A percentile compares a stretch with the other conserved stretches of the same genome.
Conservation (phyloP, 2,329 filamentous ascomycete species). For the Aspergillus sp. region DNA sequence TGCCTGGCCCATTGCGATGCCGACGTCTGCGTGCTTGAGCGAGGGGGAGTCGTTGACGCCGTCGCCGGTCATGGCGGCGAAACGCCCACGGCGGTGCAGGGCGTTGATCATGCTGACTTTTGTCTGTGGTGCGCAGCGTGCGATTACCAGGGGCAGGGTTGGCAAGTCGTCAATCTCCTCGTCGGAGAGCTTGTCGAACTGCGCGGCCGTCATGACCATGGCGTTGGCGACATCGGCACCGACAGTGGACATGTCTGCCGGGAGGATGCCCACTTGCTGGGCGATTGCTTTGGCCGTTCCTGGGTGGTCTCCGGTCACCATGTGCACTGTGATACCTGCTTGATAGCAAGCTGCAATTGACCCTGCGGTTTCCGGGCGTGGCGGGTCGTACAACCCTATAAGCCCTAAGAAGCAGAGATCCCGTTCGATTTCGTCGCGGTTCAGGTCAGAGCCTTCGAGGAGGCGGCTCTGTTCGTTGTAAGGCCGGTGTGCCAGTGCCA, state of each 20-base stretch:
- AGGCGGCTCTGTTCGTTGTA: slow-evolving; percentile 14
- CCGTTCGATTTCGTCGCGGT: slow-evolving; percentile 64
- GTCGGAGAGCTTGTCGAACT: slow-evolving; percentile 76
- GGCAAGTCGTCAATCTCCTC: slow-evolving; percentile 66
- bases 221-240: slow-evolving; percentile 61
- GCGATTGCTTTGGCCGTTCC: slow-evolving; percentile 80
- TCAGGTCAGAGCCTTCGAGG: slow-evolving; percentile 21
- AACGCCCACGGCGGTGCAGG: slow-evolving; percentile 58
- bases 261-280: slow-evolving; percentile 74
- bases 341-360: slow-evolving; percentile 69
- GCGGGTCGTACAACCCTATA: slow-evolving; percentile 82
- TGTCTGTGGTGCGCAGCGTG: slow-evolving; percentile 58
- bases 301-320: slow-evolving; percentile 81
- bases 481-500: slow-evolving; percentile 59
- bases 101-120: slow-evolving; percentile 56
- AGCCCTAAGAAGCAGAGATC: slow-evolving; percentile 75
- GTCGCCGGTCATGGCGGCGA: slow-evolving; percentile 86
- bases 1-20: slow-evolving; percentile 82
- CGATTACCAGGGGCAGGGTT: slow-evolving; percentile 58
- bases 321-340: slow-evolving; percentile 76
- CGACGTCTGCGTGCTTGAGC: slow-evolving; percentile 76
- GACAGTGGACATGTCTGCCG: slow-evolving; percentile 59
- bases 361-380: slow-evolving; percentile 73
- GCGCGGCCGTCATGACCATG: slow-evolving; percentile 71
- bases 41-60: slow-evolving; percentile 86